These are phyloP conservation scores for Penicillium polonicum DNA, from an alignment of 2,329 filamentous ascomycete genomes.

Conservation along the genomic window DNA sequence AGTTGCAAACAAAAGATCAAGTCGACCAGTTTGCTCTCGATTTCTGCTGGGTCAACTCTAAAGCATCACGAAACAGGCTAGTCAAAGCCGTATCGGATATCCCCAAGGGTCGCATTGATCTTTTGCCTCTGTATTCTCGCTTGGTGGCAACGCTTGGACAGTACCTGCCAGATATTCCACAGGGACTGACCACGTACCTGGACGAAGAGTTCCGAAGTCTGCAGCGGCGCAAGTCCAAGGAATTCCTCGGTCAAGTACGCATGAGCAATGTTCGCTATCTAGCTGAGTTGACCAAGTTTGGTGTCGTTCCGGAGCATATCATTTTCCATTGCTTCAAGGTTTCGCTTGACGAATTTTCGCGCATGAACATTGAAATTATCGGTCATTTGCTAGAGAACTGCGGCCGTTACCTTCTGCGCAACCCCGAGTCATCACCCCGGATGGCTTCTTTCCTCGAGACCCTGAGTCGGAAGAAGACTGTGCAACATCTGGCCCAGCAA, in stretches of 20 bases:
- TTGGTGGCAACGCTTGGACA: slow-evolving; percentile 89
- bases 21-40: slow-evolving; percentile 93
- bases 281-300: slow-evolving; percentile 95
- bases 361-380: slow-evolving; percentile 99
- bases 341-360: slow-evolving; percentile 92
- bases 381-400: slow-evolving; percentile 96
- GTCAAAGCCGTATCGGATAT: slow-evolving; percentile 92
- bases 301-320: slow-evolving; percentile 95
- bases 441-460: slow-evolving; percentile 96
- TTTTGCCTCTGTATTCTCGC: slow-evolving; percentile 87
- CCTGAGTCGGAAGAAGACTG: slow-evolving; percentile 89
- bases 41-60: slow-evolving; percentile 98
- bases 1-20: slow-evolving; percentile 84
- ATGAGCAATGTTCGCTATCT: slow-evolving; percentile 96
- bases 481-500: slow-evolving; percentile 90
- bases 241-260: slow-evolving; percentile 91
- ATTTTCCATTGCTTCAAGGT: slow-evolving; percentile 99
- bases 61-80: slow-evolving; percentile 90
- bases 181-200: slow-evolving; percentile 84
- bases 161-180: slow-evolving; percentile 92
- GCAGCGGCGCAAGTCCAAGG: slow-evolving; percentile 94
- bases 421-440: slow-evolving; percentile 84
- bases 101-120: slow-evolving; percentile 87
- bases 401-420: slow-evolving; percentile 87
- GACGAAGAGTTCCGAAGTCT: slow-evolving; percentile 96